These are phyloP conservation scores for Citrus sp. DNA, from an alignment of 345 rosid genomes.

Conservation along the genomic window DNA sequence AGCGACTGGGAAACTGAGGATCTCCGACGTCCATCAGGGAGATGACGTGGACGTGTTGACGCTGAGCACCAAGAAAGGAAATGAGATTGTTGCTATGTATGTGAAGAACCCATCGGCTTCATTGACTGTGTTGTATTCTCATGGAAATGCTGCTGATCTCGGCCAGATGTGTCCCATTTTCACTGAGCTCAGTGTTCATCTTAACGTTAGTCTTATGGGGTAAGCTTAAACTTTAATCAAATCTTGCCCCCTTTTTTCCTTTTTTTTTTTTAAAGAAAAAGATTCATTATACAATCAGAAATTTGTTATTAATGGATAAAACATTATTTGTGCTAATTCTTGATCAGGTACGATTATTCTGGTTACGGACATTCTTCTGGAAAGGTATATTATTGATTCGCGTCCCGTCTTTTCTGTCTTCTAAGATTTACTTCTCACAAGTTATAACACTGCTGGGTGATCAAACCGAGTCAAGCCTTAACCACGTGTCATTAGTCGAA, in stretches of 20 bases:
- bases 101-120: conserved; percentile 72
- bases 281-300: not conserved
- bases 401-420: not conserved
- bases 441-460: too few species aligned
- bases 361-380: conserved; percentile 92
- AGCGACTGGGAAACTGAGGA: conserved; percentile 51
- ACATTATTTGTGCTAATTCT: conserved; percentile 15
- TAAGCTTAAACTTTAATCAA: conserved; percentile 24
- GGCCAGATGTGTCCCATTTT: conserved; percentile 71
- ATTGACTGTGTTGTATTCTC: conserved; percentile 75
- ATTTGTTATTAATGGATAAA: not conserved
- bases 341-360: conserved; percentile 77
- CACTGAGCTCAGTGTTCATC: conserved; percentile 66
- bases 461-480: too few species aligned
- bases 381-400: conserved; percentile 45
- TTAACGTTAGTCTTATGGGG: conserved; percentile 84
- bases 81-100: conserved; percentile 62
- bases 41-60: conserved; percentile 66
- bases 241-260: not conserved
- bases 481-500: too few species aligned
- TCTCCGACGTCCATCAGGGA: conserved; percentile 45
- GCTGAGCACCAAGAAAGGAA: conserved; percentile 62
- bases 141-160: conserved; percentile 92
- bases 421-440: not conserved
- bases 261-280: not conserved